Evolutionary conservation across 2,329 filamentous ascomycete genomes (phyloP), one percentile per base, ranked within the genome.

Genomic region (Torrubiella hemipterigena): DNA sequence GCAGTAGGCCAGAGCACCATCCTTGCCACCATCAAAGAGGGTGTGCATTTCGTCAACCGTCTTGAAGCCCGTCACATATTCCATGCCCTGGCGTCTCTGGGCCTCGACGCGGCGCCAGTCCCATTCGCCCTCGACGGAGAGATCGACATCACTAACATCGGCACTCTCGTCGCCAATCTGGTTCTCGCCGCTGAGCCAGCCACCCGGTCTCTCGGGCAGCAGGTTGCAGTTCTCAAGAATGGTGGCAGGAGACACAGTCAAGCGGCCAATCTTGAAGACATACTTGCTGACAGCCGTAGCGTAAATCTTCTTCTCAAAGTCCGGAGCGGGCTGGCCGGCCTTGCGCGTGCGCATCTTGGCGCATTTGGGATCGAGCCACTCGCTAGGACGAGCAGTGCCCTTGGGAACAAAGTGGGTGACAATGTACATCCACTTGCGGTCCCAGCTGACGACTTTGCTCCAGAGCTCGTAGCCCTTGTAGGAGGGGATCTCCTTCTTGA

Each of bases 181-280:
- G 25, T 55, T 50, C 18, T 59, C 58, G 12, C 63, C 63, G 31
- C 56, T 49, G 6, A 58, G 57, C 74, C 74, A 78, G 15, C 77
- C 78, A 9, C 69, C 75, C 0, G 85, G 84, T 29, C 77, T 67
- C 35, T 69, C 59, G 0, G 91, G 91, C 30, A 96, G 59, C 50
- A 95, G 61, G 2, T 77, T 75, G 30, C 78, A 79, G 21, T 77
- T 70, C 26, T 71, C 64, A 17, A 96, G 63, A 7, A 89, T 65
- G 28, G 81, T 65, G 42, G 86, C 80, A 0, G 91, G 87, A 41
- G 87, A 75, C 4, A 96, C 73, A 0, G 89, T 96, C 46, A 91
- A 65, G 16, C 89, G 67, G 1, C 80, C 82, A 34, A 85, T 66
- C 61, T 89, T 89, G 51, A 84, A 77, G 24, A 89, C 82, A 52